These are phyloP conservation scores for Byssothecium circinans DNA, from an alignment of 2,329 filamentous ascomycete genomes.

Conservation along the genomic window DNA sequence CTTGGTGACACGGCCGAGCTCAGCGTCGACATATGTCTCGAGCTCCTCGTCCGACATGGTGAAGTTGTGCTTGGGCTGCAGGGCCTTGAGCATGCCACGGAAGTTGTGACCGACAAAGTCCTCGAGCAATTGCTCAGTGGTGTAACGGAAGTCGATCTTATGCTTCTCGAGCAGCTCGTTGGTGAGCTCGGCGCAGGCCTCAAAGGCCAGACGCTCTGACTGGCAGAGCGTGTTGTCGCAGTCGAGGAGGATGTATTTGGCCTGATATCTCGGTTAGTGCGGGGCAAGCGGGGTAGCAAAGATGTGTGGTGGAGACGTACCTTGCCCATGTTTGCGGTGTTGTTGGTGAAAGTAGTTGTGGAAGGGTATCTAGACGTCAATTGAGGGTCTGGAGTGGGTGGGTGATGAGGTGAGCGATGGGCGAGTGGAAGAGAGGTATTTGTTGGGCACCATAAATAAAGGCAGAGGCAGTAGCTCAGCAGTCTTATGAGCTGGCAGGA, in stretches of 20 bases:
- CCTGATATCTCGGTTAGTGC: conserved; percentile 32
- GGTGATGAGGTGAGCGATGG: background rate
- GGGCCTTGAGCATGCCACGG: conserved; percentile 80
- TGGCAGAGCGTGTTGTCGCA: conserved; percentile 90
- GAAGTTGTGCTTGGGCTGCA: conserved; percentile 77
- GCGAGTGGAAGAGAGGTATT: conserved; percentile 12
- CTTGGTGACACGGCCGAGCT: conserved; percentile 81
- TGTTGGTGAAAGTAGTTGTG: conserved; percentile 4
- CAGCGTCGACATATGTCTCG: conserved; percentile 71
- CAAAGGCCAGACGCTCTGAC: conserved; percentile 87
- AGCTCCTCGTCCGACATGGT: conserved; percentile 67
- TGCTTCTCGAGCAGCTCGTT: conserved; percentile 78
- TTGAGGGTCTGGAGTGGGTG: conserved; percentile 11
- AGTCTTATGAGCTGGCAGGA: conserved; percentile 31
- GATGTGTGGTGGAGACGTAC: conserved; percentile 18
- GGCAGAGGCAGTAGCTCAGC: conserved; percentile 9
- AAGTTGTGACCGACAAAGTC: conserved; percentile 96
- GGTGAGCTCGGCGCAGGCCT: conserved; percentile 85
- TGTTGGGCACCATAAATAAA: conserved; percentile 30
- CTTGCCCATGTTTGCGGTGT: conserved; percentile 36
- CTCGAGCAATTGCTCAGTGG: conserved; percentile 73
- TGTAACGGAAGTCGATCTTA: conserved; percentile 69
- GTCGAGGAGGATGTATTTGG: conserved; percentile 57
- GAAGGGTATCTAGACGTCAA: conserved; percentile 19
- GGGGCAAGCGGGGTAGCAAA: conserved; percentile 17